Evolutionary conservation across 2,329 filamentous ascomycete genomes (phyloP).

Genomic region (Akanthomyces dipterigenus): DNA sequence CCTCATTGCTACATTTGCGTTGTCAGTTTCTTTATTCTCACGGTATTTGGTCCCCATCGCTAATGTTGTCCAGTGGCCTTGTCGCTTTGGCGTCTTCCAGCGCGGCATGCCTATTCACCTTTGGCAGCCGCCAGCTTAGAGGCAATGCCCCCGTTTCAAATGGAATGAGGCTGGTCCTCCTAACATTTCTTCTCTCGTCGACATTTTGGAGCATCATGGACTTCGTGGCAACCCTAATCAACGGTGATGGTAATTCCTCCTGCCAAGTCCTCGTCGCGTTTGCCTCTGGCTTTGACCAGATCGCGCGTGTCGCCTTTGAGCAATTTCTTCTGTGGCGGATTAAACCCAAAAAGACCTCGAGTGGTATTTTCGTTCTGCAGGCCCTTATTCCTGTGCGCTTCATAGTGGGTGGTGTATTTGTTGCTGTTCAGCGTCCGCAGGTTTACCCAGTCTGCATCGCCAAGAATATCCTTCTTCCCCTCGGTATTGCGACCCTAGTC

Average conservation of each 20-base stretch:
- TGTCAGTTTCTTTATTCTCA: conserved; percentile 34
- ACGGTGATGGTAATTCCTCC: conserved; percentile 23
- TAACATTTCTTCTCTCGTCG: conserved; percentile 43
- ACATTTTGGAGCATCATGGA: conserved; percentile 47
- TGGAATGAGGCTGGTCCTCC: conserved; percentile 59
- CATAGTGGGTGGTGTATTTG: conserved; percentile 46
- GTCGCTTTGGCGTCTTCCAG: conserved; percentile 45
- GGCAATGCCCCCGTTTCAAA: conserved; percentile 45
- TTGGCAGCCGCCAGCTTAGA: conserved; percentile 28
- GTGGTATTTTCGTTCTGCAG: conserved; percentile 37
- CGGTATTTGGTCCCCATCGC: not conserved
- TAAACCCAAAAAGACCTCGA: conserved; percentile 30
- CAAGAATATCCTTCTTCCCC: conserved; percentile 34
- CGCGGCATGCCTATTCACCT: conserved; percentile 39
- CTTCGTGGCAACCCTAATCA: conserved; percentile 42
- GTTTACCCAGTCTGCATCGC: conserved; percentile 47
- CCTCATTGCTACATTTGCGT: conserved; percentile 47
- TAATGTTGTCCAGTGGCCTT: conserved; percentile 37
- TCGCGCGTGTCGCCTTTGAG: conserved; percentile 45
- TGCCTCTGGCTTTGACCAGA: conserved; percentile 49
- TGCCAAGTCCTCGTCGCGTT: conserved; percentile 49
- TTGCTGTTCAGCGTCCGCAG: conserved; percentile 47
- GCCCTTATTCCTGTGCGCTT: conserved; percentile 40
- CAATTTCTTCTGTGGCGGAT: conserved; percentile 49
- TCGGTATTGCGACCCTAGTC: conserved; percentile 39